Percentiles rank a stretch among this genome's conserved stretches.
These are phyloP conservation scores for Tetrapisispora fleetii DNA, from an alignment of 805 yeast species.

Conservation along the genomic window DNA sequence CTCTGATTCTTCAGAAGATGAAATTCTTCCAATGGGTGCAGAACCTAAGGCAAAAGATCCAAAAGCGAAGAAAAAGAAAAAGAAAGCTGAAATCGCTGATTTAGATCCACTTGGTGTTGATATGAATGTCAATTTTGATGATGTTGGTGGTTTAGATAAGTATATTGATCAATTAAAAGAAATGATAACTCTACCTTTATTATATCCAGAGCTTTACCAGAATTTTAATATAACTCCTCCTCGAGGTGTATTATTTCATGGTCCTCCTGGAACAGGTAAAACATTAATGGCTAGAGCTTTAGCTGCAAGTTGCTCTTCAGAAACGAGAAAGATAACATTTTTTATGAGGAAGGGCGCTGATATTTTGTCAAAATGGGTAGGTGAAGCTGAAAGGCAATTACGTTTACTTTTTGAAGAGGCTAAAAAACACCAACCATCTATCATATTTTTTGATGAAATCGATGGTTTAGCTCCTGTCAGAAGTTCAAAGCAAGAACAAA, in stretches of 20 bases:
- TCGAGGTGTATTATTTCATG: conserved; percentile 93
- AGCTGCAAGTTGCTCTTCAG: conserved; percentile 88
- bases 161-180: conserved; percentile 90
- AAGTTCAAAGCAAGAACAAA: conserved; percentile 95
- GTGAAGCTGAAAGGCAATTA: conserved; percentile 94
- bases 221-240: conserved; percentile 91
- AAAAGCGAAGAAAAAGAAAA: conserved; percentile 26
- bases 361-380: conserved; percentile 95
- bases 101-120: conserved; percentile 89
- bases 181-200: conserved; percentile 87
- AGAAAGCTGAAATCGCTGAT: conserved; percentile 65
- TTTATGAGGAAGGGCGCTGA: conserved; percentile 99
- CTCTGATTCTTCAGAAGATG: conserved; percentile 58
- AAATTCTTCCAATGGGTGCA: conserved; percentile 40
- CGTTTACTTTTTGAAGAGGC: conserved; percentile 92
- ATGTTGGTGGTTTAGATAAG: conserved; percentile 85
- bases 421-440: conserved; percentile 87
- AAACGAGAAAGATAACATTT: conserved; percentile 79
- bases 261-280: conserved; percentile 99
- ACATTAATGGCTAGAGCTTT: conserved; percentile 95
- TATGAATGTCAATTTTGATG: conserved; percentile 72
- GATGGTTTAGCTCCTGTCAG: conserved; percentile 98
- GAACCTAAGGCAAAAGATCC: conserved; percentile 30
- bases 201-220: conserved; percentile 89
- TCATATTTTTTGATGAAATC: conserved; percentile 94